Evolutionary conservation across 805 yeast genomes (phyloP).

Genomic region (Barnettozyma sucrosica): DNA sequence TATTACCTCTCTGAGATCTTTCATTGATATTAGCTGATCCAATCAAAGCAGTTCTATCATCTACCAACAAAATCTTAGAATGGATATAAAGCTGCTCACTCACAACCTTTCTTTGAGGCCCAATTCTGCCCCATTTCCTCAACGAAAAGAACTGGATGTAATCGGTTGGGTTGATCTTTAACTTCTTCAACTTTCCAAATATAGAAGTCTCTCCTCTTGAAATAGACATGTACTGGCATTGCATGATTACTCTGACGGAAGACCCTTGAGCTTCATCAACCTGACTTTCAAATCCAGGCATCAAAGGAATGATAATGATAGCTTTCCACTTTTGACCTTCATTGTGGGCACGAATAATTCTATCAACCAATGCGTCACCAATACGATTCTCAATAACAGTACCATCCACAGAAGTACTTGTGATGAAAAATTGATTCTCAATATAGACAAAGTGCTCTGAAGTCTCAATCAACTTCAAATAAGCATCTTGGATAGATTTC

Average conservation of each 20-base stretch:
- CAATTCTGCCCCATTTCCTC: constrained; percentile 93
- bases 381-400: constrained; percentile 79
- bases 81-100: constrained; percentile 94
- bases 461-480: constrained; percentile 81
- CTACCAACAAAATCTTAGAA: constrained; percentile 87
- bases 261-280: constrained; percentile 93
- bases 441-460: constrained; percentile 91
- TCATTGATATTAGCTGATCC: constrained; percentile 98
- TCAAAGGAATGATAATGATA: constrained; percentile 82
- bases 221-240: constrained; percentile 90
- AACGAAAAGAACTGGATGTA: constrained; percentile 88
- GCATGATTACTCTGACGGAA: constrained; percentile 92
- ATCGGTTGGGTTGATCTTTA: constrained; percentile 84
- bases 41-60: constrained; percentile 87
- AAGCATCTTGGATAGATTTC: constrained; percentile 88
- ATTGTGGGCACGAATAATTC: constrained; percentile 83
- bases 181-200: constrained; percentile 69
- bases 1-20: constrained; percentile 86
- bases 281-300: constrained; percentile 96
- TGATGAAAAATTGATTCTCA: constrained; percentile 92
- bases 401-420: constrained; percentile 84
- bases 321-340: constrained; percentile 84
- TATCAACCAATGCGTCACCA: constrained; percentile 96
- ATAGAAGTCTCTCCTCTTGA: constrained; percentile 86
- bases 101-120: constrained; percentile 62